Conservation (phyloP, 2,329 filamentous ascomycete genomes). For the Penicillium sp. region DNA sequence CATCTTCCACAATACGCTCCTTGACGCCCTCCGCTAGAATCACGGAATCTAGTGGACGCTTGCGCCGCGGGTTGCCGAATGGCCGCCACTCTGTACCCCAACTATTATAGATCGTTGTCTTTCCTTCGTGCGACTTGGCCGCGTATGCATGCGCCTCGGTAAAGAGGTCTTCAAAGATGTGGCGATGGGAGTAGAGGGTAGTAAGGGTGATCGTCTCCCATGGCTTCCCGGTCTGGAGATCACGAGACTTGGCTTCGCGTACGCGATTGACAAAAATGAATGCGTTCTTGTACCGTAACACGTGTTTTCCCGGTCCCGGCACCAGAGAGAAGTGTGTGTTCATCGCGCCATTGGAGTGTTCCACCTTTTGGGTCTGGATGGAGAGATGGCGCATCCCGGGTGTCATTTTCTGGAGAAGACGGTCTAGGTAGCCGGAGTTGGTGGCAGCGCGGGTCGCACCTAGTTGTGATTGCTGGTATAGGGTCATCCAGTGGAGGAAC, state of each 20-base stretch:
- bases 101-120: conserved; percentile 87
- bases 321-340: conserved; percentile 84
- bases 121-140: conserved; percentile 78
- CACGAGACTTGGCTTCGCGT: conserved; percentile 77
- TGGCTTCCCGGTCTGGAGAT: conserved; percentile 79
- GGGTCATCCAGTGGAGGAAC: conserved; percentile 92
- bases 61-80: conserved; percentile 80
- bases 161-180: conserved; percentile 89
- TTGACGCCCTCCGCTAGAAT: conserved; percentile 82
- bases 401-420: conserved; percentile 58
- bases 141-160: conserved; percentile 81
- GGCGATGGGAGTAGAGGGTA: conserved; percentile 82
- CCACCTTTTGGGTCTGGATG: conserved; percentile 63
- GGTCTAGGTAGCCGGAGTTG: conserved; percentile 49
- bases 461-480: conserved; percentile 68
- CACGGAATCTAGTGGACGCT: conserved; percentile 84
- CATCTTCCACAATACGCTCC: conserved; percentile 75
- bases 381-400: conserved; percentile 64
- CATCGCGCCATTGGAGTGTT: conserved; percentile 65
- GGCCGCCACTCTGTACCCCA: conserved; percentile 81
- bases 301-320: conserved; percentile 84
- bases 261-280: conserved; percentile 86
- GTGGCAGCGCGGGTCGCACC: conserved; percentile 51
- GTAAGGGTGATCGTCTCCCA: conserved; percentile 94
- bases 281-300: conserved; percentile 81